Evolutionary conservation across 2,329 filamentous ascomycete genomes (phyloP).

Genomic region (Ascochyta koolunga): DNA sequence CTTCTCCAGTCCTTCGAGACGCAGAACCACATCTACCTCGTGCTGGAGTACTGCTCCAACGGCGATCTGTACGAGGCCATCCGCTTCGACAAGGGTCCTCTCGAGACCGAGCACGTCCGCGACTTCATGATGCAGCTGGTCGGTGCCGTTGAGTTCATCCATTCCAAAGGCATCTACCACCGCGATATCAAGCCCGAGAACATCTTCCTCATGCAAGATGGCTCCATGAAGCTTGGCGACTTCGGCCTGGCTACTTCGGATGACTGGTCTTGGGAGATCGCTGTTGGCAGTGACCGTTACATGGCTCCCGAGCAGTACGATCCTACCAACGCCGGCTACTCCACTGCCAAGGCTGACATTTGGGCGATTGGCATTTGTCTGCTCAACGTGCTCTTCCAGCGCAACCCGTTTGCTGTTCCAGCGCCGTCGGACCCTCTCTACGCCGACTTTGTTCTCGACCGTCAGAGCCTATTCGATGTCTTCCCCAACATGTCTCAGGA

Average conservation of each 20-base stretch:
- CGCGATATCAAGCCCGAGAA: slow-evolving; percentile 99
- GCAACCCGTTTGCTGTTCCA: slow-evolving; percentile 93
- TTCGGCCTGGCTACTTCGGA: slow-evolving; percentile 92
- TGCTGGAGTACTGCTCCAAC: slow-evolving; percentile 93
- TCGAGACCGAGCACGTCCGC: slow-evolving; percentile 95
- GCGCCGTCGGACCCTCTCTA: slow-evolving; percentile 91
- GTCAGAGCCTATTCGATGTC: slow-evolving; percentile 95
- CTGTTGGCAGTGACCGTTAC: slow-evolving; percentile 96
- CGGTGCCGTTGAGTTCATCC: slow-evolving; percentile 86
- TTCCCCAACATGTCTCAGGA: slow-evolving; percentile 99
- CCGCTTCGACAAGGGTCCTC: slow-evolving; percentile 80
- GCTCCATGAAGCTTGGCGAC: slow-evolving; percentile 94
- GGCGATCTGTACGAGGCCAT: slow-evolving; percentile 98
- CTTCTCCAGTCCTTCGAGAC: slow-evolving; percentile 91
- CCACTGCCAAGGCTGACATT: slow-evolving; percentile 89
- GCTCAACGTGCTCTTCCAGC: slow-evolving; percentile 93
- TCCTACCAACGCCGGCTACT: slow-evolving; percentile 84
- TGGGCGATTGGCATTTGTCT: slow-evolving; percentile 98
- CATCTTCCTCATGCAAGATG: slow-evolving; percentile 88
- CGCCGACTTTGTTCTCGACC: slow-evolving; percentile 89
- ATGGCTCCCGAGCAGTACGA: slow-evolving; percentile 99
- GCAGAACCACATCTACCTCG: slow-evolving; percentile 84
- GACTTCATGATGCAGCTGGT: slow-evolving; percentile 97
- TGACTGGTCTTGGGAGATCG: slow-evolving; percentile 88
- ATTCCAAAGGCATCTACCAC: slow-evolving; percentile 89